These are phyloP conservation scores for Coemansia sp. DNA, from an alignment of 192 early-diverging fungal species.

Conservation along the genomic window DNA sequence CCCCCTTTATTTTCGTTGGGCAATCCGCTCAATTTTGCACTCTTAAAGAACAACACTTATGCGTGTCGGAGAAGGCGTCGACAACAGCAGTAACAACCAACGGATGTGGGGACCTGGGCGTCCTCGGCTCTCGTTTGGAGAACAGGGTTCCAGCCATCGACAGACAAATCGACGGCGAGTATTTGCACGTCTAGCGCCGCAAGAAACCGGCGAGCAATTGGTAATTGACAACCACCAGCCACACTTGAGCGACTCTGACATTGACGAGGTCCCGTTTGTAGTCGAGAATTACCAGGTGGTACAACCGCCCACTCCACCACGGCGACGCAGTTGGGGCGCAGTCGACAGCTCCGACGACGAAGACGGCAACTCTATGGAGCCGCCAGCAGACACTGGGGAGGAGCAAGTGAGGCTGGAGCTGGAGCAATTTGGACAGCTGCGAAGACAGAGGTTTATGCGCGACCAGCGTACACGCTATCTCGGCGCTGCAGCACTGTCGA, in stretches of 20 bases:
- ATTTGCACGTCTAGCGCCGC: slow-evolving; percentile 44
- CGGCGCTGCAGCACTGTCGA: not conserved
- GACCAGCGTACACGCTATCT: slow-evolving; percentile 27
- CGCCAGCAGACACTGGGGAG: slow-evolving; percentile 6
- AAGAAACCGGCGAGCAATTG: slow-evolving; percentile 13
- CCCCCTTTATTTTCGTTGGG: slow-evolving; percentile 8
- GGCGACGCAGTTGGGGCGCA: slow-evolving; percentile 12
- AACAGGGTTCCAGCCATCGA: slow-evolving; percentile 1
- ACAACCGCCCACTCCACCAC: slow-evolving; percentile 39
- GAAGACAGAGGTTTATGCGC: slow-evolving; percentile 35
- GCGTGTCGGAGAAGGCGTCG: slow-evolving; percentile 22
- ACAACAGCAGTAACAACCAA: slow-evolving; percentile 17
- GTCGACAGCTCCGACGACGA: slow-evolving; percentile 17
- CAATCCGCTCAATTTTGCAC: not conserved
- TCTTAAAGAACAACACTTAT: not conserved
- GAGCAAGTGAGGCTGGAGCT: slow-evolving; percentile 23
- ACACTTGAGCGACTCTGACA: slow-evolving; percentile 7
- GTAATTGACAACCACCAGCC: not conserved
- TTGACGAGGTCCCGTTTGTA: not conserved
- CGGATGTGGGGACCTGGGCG: slow-evolving; percentile 14
- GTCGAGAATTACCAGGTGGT: not conserved
- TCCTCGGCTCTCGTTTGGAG: slow-evolving; percentile 35
- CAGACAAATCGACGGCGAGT: slow-evolving; percentile 37
- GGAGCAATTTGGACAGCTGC: slow-evolving; percentile 32
- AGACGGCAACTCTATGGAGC: not conserved